A percentile compares a stretch with the other conserved stretches of the same genome.
Conservation (phyloP, 768 basidiomycete species). For the Termitomyces sp. region DNA sequence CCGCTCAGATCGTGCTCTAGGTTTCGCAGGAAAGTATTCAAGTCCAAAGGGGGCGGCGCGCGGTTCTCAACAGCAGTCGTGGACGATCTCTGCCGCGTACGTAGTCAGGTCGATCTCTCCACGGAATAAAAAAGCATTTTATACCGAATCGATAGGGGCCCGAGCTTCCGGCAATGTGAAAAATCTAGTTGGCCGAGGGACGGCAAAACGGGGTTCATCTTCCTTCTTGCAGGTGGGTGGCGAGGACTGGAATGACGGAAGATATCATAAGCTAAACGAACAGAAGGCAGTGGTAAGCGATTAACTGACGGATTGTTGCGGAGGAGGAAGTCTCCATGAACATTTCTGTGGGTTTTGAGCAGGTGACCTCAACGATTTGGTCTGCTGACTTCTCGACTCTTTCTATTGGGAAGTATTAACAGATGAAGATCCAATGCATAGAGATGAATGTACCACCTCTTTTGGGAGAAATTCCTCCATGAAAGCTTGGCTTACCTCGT, state of each 20-base stretch:
- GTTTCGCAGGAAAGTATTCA: background rate
- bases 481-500: background rate
- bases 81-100: background rate
- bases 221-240: background rate
- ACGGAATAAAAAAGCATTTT: background rate
- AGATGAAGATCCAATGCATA: background rate
- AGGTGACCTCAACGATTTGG: background rate
- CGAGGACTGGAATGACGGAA: background rate
- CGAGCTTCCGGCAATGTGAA: background rate
- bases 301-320: background rate
- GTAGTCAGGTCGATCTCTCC: background rate
- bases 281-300: too few relatives aligned
- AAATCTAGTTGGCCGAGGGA: background rate
- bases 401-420: background rate
- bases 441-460: background rate
- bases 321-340: background rate
- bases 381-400: background rate
- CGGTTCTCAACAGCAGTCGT: background rate
- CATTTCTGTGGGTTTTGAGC: background rate
- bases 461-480: background rate
- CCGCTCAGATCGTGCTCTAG: slow-evolving; percentile 1
- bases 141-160: background rate
- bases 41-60: background rate
- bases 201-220: background rate
- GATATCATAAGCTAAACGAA: background rate